phyloP scores from a whole-genome alignment of 306 rosid genomes.

The Ormosia semicastrata region DNA sequence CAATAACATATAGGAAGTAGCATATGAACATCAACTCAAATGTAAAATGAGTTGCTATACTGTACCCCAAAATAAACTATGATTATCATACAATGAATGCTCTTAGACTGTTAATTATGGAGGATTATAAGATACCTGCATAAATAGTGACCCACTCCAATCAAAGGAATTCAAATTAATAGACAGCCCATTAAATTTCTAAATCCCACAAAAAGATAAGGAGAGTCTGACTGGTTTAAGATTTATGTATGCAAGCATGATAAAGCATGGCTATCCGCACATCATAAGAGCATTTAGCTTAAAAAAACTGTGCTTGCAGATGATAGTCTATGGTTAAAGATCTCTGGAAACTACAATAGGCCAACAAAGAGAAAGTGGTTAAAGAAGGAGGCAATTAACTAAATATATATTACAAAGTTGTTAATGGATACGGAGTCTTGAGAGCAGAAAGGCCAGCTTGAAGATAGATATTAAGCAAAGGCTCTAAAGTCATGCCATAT shows the following conservation, averaged over 20 bases:
- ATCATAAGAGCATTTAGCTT: not conserved
- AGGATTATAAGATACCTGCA: not conserved
- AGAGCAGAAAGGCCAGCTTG: conserved; percentile 98
- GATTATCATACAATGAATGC: not conserved
- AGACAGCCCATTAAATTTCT: not conserved
- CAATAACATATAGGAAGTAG: not conserved
- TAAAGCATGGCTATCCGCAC: not conserved
- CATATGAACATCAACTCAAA: not conserved
- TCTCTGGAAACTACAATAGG: not conserved
- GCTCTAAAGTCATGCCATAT: conserved; percentile 95
- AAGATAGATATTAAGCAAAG: conserved; percentile 83
- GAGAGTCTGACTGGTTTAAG: not conserved
- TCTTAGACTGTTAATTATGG: not conserved
- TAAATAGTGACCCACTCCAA: not conserved
- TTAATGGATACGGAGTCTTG: conserved; percentile 88
- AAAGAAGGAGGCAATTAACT: not conserved
- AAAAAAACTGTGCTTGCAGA: not conserved
- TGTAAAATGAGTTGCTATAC: conserved; percentile 1
- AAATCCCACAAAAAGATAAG: not conserved
- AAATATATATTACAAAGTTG: not conserved
- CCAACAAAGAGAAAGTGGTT: not conserved
- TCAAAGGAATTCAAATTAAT: not conserved
- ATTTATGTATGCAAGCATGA: conserved; percentile 16
- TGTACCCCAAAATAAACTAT: not conserved
- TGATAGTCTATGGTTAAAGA: not conserved